Conservation (phyloP, 2,329 filamentous ascomycete genomes). For the Colletotrichum destructivum region DNA sequence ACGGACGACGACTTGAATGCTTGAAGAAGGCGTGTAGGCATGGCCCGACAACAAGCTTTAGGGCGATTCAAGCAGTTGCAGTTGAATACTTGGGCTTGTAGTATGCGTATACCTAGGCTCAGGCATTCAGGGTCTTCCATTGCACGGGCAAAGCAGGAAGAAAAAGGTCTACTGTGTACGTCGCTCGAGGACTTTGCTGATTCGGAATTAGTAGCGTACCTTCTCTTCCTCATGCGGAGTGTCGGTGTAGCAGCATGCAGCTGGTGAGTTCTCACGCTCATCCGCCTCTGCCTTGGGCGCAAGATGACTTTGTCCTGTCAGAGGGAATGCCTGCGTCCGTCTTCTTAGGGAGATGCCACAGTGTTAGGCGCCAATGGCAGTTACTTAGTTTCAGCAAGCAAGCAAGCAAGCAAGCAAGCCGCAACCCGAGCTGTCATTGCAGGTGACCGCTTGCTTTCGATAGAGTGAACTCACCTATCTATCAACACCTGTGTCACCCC, state of each 20-base stretch:
- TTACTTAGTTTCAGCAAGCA: background rate
- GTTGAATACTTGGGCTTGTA: background rate
- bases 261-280: background rate
- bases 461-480: no score
- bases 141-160: background rate
- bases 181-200: slow-evolving; percentile 24
- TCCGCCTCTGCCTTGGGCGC: background rate
- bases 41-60: background rate
- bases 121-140: background rate
- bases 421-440: background rate
- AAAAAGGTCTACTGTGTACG: slow-evolving; percentile 1
- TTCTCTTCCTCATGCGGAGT: slow-evolving; percentile 25
- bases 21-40: background rate
- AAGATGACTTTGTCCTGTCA: background rate
- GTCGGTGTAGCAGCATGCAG: slow-evolving; percentile 26
- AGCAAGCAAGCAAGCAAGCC: background rate
- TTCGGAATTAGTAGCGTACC: slow-evolving; percentile 12
- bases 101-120: no score
- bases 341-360: background rate
- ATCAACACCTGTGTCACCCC: background rate
- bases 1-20: background rate
- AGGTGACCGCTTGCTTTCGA: slow-evolving; percentile 13
- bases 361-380: background rate
- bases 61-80: background rate
- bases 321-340: background rate